These are phyloP conservation scores for Dendrobium nobile DNA, from an alignment of 106 monocot species.

Conservation along the genomic window DNA sequence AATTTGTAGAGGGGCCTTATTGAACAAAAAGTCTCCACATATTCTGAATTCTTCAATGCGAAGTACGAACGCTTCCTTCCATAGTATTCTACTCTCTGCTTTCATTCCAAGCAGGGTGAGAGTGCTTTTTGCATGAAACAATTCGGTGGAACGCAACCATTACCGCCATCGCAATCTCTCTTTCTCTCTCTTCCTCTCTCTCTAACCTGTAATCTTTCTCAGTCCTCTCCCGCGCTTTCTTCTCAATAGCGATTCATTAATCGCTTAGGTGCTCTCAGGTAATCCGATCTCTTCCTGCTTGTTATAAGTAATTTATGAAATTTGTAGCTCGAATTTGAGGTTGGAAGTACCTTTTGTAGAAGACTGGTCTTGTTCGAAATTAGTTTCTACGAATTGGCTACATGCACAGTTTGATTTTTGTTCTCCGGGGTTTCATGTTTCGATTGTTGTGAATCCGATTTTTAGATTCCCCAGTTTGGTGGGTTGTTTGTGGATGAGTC, in stretches of 20 bases:
- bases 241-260: neutral
- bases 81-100: slow-evolving; percentile 2
- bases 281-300: neutral
- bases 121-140: neutral
- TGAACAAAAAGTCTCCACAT: neutral
- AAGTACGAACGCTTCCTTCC: neutral
- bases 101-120: neutral
- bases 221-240: neutral
- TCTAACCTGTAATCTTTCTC: neutral
- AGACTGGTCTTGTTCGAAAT: neutral
- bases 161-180: neutral
- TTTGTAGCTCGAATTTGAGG: neutral
- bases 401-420: neutral
- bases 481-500: neutral
- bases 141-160: slow-evolving; percentile 1
- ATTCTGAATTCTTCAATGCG: neutral
- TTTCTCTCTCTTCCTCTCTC: neutral
- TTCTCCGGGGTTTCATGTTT: neutral
- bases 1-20: neutral
- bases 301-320: neutral
- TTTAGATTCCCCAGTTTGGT: neutral
- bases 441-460: neutral
- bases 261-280: neutral
- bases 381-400: neutral
- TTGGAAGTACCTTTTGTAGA: neutral